These are phyloP conservation scores for Huiozyma sinensis DNA, from an alignment of 805 yeast genomes.

Conservation along the genomic window DNA sequence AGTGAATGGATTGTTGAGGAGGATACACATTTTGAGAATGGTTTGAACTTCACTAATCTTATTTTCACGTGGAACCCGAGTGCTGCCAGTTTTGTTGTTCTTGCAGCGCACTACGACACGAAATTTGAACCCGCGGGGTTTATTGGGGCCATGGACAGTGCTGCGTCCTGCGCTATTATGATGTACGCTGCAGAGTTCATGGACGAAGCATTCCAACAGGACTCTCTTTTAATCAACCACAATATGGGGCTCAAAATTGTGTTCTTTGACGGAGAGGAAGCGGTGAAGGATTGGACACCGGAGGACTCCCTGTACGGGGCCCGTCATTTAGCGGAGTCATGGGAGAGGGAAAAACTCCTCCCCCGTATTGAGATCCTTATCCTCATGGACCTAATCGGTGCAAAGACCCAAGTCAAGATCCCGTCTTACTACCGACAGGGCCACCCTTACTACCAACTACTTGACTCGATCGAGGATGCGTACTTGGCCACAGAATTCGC, in stretches of 20 bases:
- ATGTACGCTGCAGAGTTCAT: conserved; percentile 33
- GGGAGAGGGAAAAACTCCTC: conserved; percentile 24
- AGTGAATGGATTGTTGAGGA: conserved; percentile 20
- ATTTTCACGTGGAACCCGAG: conserved; percentile 21
- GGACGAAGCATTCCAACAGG: conserved; percentile 8
- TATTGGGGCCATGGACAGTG: conserved; percentile 51
- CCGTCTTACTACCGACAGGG: conserved; percentile 35
- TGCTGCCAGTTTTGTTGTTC: conserved; percentile 24
- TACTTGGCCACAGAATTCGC: not conserved
- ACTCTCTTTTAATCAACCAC: not conserved
- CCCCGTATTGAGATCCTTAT: conserved; percentile 35
- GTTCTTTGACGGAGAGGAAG: conserved; percentile 56
- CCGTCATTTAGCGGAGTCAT: conserved; percentile 34
- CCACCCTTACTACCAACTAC: conserved; percentile 27
- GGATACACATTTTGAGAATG: conserved; percentile 25
- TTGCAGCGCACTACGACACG: conserved; percentile 50
- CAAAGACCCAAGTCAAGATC: conserved; percentile 13
- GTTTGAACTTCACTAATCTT: conserved; percentile 31
- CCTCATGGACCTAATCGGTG: conserved; percentile 42
- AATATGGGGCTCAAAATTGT: conserved; percentile 35
- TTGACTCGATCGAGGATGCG: conserved; percentile 29
- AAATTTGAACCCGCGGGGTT: conserved; percentile 39
- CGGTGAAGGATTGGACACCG: conserved; percentile 40
- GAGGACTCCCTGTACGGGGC: conserved; percentile 50
- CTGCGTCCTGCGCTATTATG: conserved; percentile 45